Percentiles rank a stretch among this genome's conserved stretches.
These are phyloP conservation scores for Chrysochromulina parva DNA, from an alignment of 78 protist genomes.

Conservation along the genomic window DNA sequence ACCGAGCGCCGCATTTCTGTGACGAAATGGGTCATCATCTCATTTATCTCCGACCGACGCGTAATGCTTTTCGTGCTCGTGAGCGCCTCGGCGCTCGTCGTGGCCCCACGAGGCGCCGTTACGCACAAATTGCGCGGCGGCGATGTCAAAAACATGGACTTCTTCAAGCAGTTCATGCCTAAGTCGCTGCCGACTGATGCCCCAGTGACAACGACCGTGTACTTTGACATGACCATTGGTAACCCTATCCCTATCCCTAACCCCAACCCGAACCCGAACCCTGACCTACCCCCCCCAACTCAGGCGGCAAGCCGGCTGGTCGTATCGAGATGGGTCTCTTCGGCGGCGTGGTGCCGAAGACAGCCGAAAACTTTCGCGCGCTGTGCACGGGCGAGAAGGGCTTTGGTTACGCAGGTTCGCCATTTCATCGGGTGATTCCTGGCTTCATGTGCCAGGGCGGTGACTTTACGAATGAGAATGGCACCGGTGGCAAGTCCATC, in stretches of 20 bases:
- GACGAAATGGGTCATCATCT: no score
- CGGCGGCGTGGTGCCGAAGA: conserved; percentile 29
- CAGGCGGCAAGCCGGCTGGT: neutral
- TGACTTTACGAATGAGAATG: conserved; percentile 59
- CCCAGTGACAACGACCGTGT: neutral
- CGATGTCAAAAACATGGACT: neutral
- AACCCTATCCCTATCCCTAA: no score
- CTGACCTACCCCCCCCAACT: no score
- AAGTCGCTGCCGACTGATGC: neutral
- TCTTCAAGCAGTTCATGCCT: neutral
- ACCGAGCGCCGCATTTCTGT: no score
- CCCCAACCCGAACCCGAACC: no score
- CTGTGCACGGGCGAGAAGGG: conserved; percentile 66
- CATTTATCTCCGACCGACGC: neutral
- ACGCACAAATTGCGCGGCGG: neutral
- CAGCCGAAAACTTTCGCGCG: conserved; percentile 69
- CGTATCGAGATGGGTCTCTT: conserved; percentile 1
- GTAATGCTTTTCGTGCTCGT: neutral
- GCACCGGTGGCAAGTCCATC: conserved; percentile 64
- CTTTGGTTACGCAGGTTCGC: conserved; percentile 44
- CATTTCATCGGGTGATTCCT: conserved; percentile 66
- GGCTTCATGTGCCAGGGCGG: conserved; percentile 58
- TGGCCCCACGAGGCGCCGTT: neutral
- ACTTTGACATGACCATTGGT: neutral
- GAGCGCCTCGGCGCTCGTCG: neutral